Conservation (phyloP, 1,284 basidiomycete species). For the Thecaphora thlaspeos region DNA sequence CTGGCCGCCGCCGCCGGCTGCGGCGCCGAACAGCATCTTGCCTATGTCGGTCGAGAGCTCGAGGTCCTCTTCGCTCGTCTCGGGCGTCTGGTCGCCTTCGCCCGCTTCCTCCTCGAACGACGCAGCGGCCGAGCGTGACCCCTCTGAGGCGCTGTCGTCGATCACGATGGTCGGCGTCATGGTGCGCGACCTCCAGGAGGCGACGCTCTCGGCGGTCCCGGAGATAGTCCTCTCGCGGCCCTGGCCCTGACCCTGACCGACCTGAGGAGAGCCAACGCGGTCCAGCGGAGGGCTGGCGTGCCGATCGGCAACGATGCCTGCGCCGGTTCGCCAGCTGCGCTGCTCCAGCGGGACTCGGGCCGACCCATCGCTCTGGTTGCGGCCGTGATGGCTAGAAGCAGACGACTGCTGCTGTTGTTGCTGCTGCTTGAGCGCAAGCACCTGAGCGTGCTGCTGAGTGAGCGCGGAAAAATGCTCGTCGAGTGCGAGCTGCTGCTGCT, state of each 20-base stretch:
- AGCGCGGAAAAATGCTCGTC: constrained; percentile 5
- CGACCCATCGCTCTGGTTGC: constrained; percentile 24
- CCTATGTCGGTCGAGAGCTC: constrained; percentile 20
- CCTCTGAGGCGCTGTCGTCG: constrained; percentile 45
- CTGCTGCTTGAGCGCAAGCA: constrained; percentile 5
- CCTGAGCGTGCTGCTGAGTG: constrained; percentile 13
- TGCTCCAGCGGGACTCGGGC: constrained; percentile 19
- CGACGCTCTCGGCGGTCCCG: constrained; percentile 29
- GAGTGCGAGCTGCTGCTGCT: constrained; percentile 10
- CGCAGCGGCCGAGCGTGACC: constrained; percentile 16
- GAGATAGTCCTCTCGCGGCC: constrained; percentile 6
- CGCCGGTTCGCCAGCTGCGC: constrained; percentile 30
- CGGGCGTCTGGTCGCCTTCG: constrained; percentile 43
- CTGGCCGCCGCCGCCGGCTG: constrained; percentile 1
- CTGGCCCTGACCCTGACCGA: constrained; percentile 1
- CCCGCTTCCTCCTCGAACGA: constrained; percentile 26
- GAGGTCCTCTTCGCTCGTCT: constrained; percentile 50
- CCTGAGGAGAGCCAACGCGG: constrained; percentile 1
- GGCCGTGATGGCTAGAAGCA: constrained; percentile 30
- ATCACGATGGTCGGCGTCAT: constrained; percentile 45
- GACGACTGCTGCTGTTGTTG: constrained; percentile 29
- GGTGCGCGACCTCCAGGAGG: constrained; percentile 36
- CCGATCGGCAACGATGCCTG: constrained; percentile 9
- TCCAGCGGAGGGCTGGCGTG: constrained; percentile 20
- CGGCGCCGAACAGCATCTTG: constrained; percentile 21